phyloP scores from a whole-genome alignment of 768 basidiomycete species.

The Phallus indusiatus region DNA sequence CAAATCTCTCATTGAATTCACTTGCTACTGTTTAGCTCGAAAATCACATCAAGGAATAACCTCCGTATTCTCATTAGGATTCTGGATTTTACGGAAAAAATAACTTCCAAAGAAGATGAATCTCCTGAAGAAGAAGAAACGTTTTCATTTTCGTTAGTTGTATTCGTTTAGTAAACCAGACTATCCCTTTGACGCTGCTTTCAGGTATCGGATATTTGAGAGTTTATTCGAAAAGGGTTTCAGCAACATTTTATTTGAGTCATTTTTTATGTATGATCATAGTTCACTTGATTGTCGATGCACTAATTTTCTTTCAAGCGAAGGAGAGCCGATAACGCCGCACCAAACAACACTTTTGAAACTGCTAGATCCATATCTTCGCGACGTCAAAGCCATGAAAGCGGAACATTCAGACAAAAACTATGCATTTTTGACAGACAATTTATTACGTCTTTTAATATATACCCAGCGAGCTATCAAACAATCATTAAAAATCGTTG shows the following conservation, averaged over 20 bases:
- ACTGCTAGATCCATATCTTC: conserved; percentile 76
- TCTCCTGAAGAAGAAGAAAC: conserved; percentile 53
- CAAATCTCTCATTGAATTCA: not conserved
- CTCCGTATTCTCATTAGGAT: conserved; percentile 57
- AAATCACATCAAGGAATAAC: conserved; percentile 41
- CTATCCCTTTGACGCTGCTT: not conserved
- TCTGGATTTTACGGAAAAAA: conserved; percentile 58
- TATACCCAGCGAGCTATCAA: conserved; percentile 49
- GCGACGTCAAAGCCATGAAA: conserved; percentile 21
- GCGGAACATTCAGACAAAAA: not conserved
- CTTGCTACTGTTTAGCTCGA: conserved; percentile 9
- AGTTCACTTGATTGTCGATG: not conserved
- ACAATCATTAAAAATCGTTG: conserved; percentile 30
- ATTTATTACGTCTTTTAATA: conserved; percentile 50
- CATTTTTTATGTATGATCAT: conserved; percentile 43
- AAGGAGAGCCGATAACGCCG: conserved; percentile 66
- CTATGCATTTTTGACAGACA: conserved; percentile 43
- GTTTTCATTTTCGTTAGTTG: conserved; percentile 65
- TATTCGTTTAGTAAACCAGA: conserved; percentile 1
- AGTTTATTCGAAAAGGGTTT: conserved; percentile 48
- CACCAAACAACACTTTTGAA: conserved; percentile 85
- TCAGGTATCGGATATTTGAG: conserved; percentile 58
- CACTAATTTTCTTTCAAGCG: conserved; percentile 26
- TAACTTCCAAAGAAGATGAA: conserved; percentile 58
- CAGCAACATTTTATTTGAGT: conserved; percentile 52